These are phyloP conservation scores for Leccinellum rugosiceps DNA, from an alignment of 768 basidiomycete genomes.

Conservation along the genomic window DNA sequence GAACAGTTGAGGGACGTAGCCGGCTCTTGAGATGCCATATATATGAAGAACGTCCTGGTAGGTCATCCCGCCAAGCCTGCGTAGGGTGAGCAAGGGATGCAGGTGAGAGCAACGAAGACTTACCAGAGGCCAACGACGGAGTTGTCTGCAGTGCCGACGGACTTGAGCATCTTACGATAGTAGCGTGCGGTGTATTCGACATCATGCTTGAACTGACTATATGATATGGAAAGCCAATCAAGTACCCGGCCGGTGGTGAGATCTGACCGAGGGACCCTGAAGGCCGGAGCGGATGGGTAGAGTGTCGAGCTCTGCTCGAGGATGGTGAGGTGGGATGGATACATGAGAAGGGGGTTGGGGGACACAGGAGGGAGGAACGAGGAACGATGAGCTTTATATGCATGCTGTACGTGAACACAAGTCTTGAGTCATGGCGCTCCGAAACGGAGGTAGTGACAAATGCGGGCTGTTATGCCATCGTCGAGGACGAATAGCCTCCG, in stretches of 20 bases:
- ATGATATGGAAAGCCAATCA: slow-evolving; percentile 62
- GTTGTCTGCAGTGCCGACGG: slow-evolving; percentile 44
- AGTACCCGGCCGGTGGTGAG: slow-evolving; percentile 40
- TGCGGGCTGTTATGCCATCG: slow-evolving; percentile 23
- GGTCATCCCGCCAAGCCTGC: slow-evolving; percentile 70
- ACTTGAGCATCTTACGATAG: slow-evolving; percentile 52
- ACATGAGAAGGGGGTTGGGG: slow-evolving; percentile 19
- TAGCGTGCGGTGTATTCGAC: slow-evolving; percentile 64
- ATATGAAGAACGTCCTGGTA: slow-evolving; percentile 72
- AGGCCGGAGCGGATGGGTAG: slow-evolving; percentile 51
- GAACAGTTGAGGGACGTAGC: slow-evolving; percentile 76
- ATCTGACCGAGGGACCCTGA: slow-evolving; percentile 55
- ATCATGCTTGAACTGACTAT: slow-evolving; percentile 58
- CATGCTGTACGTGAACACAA: slow-evolving; percentile 25
- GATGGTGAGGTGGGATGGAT: slow-evolving; percentile 57
- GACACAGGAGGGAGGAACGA: slow-evolving; percentile 3
- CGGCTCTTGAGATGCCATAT: slow-evolving; percentile 72
- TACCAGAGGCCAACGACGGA: slow-evolving; percentile 76
- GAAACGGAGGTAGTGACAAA: slow-evolving; percentile 32
- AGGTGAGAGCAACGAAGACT: slow-evolving; percentile 20
- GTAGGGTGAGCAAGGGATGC: slow-evolving; percentile 10
- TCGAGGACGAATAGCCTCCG: slow-evolving; percentile 32
- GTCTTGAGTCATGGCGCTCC: slow-evolving; percentile 20
- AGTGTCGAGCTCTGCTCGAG: slow-evolving; percentile 54
- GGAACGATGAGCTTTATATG: slow-evolving; percentile 27